phyloP scores from a whole-genome alignment of 345 rosid genomes.

The Citrus medica region DNA sequence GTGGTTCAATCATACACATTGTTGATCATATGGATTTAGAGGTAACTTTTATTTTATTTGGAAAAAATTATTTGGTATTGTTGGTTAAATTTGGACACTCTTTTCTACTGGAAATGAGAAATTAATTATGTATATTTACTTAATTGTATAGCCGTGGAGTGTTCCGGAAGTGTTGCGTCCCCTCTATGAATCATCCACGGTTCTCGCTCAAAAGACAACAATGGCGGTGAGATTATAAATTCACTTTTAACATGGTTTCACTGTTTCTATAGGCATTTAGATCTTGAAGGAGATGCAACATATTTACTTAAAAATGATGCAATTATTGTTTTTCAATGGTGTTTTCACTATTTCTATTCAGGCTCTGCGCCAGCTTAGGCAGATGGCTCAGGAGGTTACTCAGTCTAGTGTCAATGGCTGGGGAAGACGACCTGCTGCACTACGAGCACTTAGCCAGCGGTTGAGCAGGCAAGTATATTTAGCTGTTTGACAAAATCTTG shows the following conservation, averaged over 20 bases:
- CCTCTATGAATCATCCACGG: slow-evolving; percentile 86
- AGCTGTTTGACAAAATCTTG: slow-evolving; percentile 3
- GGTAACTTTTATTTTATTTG: slow-evolving; percentile 36
- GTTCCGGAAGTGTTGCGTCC: slow-evolving; percentile 99
- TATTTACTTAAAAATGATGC: neutral
- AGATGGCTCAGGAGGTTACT: slow-evolving; percentile 87
- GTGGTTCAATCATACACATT: slow-evolving; percentile 92
- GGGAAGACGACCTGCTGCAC: slow-evolving; percentile 96
- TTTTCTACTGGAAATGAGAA: neutral
- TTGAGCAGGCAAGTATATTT: slow-evolving; percentile 71
- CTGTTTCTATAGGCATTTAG: neutral
- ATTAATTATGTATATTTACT: slow-evolving; percentile 16
- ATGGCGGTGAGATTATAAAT: slow-evolving; percentile 65
- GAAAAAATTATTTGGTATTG: neutral
- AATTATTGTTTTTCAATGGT: slow-evolving; percentile 6
- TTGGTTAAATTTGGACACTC: neutral
- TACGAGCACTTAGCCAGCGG: slow-evolving; percentile 91
- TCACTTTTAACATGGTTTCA: neutral
- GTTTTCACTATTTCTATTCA: slow-evolving; percentile 19
- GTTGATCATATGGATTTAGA: slow-evolving; percentile 99
- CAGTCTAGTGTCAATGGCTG: slow-evolving; percentile 81
- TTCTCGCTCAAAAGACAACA: slow-evolving; percentile 96
- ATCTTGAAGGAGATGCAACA: neutral
- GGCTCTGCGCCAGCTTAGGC: slow-evolving; percentile 95
- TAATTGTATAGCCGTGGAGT: slow-evolving; percentile 74